A percentile compares a stretch with the other conserved stretches of the same genome.
Conservation (phyloP, 1,284 basidiomycete species). For the Volvariella volvacea region DNA sequence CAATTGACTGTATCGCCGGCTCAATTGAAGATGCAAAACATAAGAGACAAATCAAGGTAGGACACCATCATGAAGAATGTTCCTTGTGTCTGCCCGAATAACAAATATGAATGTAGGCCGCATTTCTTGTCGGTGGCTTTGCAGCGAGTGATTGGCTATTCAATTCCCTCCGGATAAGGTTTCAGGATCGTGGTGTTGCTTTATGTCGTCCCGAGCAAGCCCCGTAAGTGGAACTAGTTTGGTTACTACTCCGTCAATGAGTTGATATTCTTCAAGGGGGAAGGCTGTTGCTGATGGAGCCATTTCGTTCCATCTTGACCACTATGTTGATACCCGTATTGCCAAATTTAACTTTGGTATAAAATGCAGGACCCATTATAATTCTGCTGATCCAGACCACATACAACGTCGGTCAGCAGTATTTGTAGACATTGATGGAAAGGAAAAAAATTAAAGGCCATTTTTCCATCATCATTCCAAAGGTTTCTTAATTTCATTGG, state of each 20-base stretch:
- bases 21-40: slow-evolving; percentile 20
- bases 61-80: too few relatives aligned
- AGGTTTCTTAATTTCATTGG: slow-evolving; percentile 1
- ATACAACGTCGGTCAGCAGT: slow-evolving; percentile 13
- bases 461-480: slow-evolving; percentile 6
- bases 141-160: slow-evolving; percentile 36
- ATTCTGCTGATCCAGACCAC: slow-evolving; percentile 27
- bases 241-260: too few relatives aligned
- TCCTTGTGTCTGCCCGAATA: too few relatives aligned
- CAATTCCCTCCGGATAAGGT: not conserved
- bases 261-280: too few relatives aligned
- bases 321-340: slow-evolving; percentile 38
- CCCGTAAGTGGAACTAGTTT: not conserved
- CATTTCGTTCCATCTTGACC: slow-evolving; percentile 45
- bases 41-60: too few relatives aligned
- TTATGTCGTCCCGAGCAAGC: not conserved
- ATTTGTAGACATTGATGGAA: slow-evolving; percentile 8
- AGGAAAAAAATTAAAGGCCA: slow-evolving; percentile 1
- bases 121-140: slow-evolving; percentile 38
- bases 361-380: slow-evolving; percentile 21
- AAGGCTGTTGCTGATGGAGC: slow-evolving; percentile 54
- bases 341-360: slow-evolving; percentile 39
- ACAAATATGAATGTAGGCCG: slow-evolving; percentile 16
- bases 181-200: not conserved
- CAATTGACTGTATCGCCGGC: slow-evolving; percentile 21